Percentiles rank a stretch among this genome's conserved stretches.
Conservation (phyloP, 805 yeast genomes). For the Jamesozyma hellenica region DNA sequence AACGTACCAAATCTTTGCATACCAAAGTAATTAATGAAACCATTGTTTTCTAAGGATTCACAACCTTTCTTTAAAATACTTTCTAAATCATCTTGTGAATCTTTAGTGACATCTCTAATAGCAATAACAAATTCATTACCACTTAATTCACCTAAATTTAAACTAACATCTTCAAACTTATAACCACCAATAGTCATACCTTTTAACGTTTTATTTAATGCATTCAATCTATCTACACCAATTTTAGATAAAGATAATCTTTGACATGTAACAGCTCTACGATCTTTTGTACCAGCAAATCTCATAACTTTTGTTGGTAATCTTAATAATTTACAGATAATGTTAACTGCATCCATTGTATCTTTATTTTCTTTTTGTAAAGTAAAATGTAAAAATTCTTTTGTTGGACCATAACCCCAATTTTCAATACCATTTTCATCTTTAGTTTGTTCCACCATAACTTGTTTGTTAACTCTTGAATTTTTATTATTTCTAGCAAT, state of each 20-base stretch:
- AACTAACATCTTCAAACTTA: slow-evolving; percentile 47
- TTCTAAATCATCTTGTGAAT: slow-evolving; percentile 31
- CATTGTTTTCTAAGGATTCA: slow-evolving; percentile 47
- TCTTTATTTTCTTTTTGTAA: slow-evolving; percentile 92
- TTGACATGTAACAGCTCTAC: slow-evolving; percentile 93
- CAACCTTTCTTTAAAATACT: slow-evolving; percentile 44
- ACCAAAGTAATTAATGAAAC: slow-evolving; percentile 93
- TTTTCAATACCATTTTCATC: slow-evolving; percentile 45
- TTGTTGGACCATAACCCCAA: slow-evolving; percentile 65
- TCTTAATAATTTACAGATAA: slow-evolving; percentile 62
- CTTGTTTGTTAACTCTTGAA: slow-evolving; percentile 32
- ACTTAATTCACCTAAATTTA: slow-evolving; percentile 69
- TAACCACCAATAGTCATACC: slow-evolving; percentile 79
- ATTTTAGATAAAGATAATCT: slow-evolving; percentile 58
- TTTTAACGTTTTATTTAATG: slow-evolving; percentile 63
- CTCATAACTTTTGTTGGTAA: slow-evolving; percentile 61
- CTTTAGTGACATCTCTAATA: slow-evolving; percentile 56
- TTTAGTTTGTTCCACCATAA: slow-evolving; percentile 28
- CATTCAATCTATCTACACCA: slow-evolving; percentile 62
- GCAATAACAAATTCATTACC: slow-evolving; percentile 89
- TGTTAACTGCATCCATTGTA: slow-evolving; percentile 86
- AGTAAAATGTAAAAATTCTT: slow-evolving; percentile 62
- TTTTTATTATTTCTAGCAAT: slow-evolving; percentile 44
- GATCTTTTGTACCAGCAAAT: slow-evolving; percentile 93
- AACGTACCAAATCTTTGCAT: slow-evolving; percentile 97